Base-by-base conservation (phyloP, 805 yeast genomes). In the Saccharomycopsis microspora region DNA sequence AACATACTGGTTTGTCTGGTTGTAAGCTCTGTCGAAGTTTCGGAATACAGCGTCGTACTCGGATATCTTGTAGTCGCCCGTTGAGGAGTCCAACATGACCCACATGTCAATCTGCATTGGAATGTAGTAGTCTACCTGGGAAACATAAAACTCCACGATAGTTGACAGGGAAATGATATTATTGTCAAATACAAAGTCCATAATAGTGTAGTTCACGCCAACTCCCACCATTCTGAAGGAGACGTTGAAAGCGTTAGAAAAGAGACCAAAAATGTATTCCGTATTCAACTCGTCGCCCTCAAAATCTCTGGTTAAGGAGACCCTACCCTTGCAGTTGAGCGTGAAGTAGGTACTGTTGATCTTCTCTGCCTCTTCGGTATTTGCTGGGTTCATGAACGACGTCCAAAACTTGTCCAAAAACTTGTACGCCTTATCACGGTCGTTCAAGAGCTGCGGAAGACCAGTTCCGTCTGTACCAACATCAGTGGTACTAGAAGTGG, bases 331-430 rank as follows among this genome's bases (percentile, higher is more conserved):
- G 35, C 45, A 48, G 42, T 52, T 54, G 28, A 52, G 52, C 8
- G 57, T 40, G 48, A 58, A 57, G 31, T 45, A 40, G 8, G 58
- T 55, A 3, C 57, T 52, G 49, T 57, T 58, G 44, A 58, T 57
- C 5, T 48, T 33, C 4, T 42, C 37, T 5, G 59, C 57, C 47
- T 58, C 49, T 0, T 7, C 48, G 1, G 36, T 4, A 32, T 55
- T 51, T 40, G 45, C 45, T 39, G 58, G 58, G 34, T 47, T 54
- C 9, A 46, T 10, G 48, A 55, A 56, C 58, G 74, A 72, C 4
- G 19, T 41, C 50, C 47, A 50, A 45, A 50, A 46, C 3, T 33
- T 29, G 31, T 43, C 5, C 19, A 49, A 11, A 41, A 49, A 49
- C 10, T 32, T 29, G 31, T 33, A 41, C 31, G 35, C 48, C 11